Percentiles rank a stretch among this genome's conserved stretches.
Evolutionary conservation across 176 grass and related monocot species (phyloP).

Genomic region (Neostapfia colusana): DNA sequence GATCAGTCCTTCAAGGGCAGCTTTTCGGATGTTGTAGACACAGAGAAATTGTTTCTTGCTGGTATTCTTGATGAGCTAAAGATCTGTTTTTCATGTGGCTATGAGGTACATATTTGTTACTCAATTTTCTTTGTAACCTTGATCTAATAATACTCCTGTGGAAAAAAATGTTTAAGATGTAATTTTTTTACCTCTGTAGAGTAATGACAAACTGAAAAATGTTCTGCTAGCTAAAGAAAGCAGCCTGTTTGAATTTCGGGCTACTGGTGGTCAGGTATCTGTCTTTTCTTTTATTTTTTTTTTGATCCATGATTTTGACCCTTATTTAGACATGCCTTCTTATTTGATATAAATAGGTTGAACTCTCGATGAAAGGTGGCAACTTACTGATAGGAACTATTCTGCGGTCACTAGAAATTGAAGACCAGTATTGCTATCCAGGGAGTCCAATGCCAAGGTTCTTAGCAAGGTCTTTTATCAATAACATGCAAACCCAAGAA

Average conservation of each 20-base stretch:
- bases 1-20: constrained; percentile 53
- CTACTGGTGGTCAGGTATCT: constrained; percentile 84
- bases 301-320: constrained; percentile 11
- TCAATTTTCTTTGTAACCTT: constrained; percentile 26
- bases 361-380: constrained; percentile 78
- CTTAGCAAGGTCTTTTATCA: constrained; percentile 89
- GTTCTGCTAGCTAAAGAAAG: constrained; percentile 77
- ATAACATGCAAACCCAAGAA: constrained; percentile 53
- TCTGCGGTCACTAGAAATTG: constrained; percentile 89
- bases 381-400: constrained; percentile 88
- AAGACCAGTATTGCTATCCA: constrained; percentile 73
- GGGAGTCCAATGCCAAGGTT: constrained; percentile 62
- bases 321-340: neutral
- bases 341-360: constrained; percentile 64
- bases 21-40: constrained; percentile 49
- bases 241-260: constrained; percentile 88
- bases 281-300: constrained; percentile 25
- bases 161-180: neutral
- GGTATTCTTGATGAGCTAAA: constrained; percentile 93
- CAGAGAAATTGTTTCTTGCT: constrained; percentile 84
- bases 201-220: constrained; percentile 70
- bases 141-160: neutral
- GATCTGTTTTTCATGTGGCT: constrained; percentile 83
- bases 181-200: constrained; percentile 47
- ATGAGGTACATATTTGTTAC: constrained; percentile 63